phyloP scores from a whole-genome alignment of 768 basidiomycete species.

The Leccinum barrowsii region DNA sequence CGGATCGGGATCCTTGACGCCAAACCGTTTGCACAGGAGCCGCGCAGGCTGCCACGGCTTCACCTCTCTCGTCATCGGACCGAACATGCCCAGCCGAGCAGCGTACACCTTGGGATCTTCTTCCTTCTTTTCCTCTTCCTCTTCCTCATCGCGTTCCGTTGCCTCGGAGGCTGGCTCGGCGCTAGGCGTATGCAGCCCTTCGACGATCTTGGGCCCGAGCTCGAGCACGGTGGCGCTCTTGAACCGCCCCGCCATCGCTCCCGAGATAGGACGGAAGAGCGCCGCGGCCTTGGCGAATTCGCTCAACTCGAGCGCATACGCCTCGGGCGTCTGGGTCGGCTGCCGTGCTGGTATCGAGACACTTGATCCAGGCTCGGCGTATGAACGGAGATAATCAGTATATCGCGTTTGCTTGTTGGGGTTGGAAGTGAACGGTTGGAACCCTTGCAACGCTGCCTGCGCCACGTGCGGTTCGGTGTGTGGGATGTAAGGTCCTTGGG shows the following conservation, averaged over 20 bases:
- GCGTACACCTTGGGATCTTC: conserved; percentile 79
- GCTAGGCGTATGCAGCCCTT: conserved; percentile 65
- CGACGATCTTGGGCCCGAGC: conserved; percentile 53
- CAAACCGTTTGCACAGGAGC: conserved; percentile 90
- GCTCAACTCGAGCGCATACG: conserved; percentile 76
- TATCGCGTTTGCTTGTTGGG: conserved; percentile 84
- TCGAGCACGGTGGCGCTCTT: conserved; percentile 78
- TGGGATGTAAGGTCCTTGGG: conserved; percentile 45
- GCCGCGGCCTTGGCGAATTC: conserved; percentile 86
- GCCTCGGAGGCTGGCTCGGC: conserved; percentile 35
- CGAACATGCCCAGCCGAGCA: conserved; percentile 86
- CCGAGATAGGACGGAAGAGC: conserved; percentile 88
- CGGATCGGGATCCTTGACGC: conserved; percentile 77
- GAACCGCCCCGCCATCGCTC: conserved; percentile 94
- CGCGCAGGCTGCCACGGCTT: conserved; percentile 77
- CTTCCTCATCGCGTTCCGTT: conserved; percentile 37
- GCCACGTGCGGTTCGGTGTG: conserved; percentile 75
- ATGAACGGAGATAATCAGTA: conserved; percentile 72
- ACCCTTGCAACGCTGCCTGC: conserved; percentile 82
- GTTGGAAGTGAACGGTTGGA: conserved; percentile 81
- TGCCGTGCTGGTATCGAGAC: conserved; percentile 48
- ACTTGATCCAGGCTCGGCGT: conserved; percentile 47
- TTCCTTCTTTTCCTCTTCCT: conserved; percentile 43
- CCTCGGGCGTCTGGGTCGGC: conserved; percentile 57
- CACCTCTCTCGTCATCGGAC: conserved; percentile 75